These are phyloP conservation scores for Pythium apleroticum DNA, from an alignment of 352 stramenopile genomes.

Conservation along the genomic window DNA sequence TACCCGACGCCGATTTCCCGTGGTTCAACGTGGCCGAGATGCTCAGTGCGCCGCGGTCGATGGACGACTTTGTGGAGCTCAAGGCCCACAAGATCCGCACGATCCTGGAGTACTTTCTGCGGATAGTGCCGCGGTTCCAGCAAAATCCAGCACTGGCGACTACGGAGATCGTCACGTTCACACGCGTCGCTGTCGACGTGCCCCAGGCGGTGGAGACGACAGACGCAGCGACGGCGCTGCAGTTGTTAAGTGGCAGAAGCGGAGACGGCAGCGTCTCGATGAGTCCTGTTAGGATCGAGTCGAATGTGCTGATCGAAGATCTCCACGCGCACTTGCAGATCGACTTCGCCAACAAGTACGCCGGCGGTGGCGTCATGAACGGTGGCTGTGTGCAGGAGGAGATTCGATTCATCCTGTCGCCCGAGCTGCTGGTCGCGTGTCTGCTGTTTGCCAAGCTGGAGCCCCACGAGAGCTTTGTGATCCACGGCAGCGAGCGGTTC, in stretches of 20 bases:
- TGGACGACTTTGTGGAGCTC: conserved; percentile 29
- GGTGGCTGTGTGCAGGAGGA: conserved; percentile 80
- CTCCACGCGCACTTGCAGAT: conserved; percentile 64
- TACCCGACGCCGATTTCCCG: conserved; percentile 41
- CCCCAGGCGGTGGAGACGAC: not conserved
- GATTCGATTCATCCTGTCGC: conserved; percentile 78
- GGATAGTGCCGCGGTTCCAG: conserved; percentile 36
- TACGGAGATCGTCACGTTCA: conserved; percentile 55
- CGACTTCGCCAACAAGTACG: conserved; percentile 84
- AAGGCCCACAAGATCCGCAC: conserved; percentile 73
- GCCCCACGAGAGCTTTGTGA: conserved; percentile 64
- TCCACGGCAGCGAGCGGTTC: conserved; percentile 67
- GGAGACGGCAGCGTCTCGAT: conserved; percentile 4
- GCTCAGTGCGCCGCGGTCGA: conserved; percentile 30
- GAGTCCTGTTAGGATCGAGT: conserved; percentile 35
- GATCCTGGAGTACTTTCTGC: conserved; percentile 71
- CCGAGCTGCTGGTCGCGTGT: conserved; percentile 66
- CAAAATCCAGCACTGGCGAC: conserved; percentile 2
- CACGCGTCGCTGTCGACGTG: conserved; percentile 37
- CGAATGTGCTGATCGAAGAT: conserved; percentile 61
- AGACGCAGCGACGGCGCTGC: not conserved
- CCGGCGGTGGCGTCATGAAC: conserved; percentile 71
- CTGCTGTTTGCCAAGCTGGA: conserved; percentile 66
- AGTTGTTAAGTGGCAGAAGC: conserved; percentile 15
- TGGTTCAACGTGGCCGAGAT: conserved; percentile 51